These are phyloP conservation scores for Ascoidea tarda DNA, from an alignment of 805 yeast genomes.

Conservation along the genomic window DNA sequence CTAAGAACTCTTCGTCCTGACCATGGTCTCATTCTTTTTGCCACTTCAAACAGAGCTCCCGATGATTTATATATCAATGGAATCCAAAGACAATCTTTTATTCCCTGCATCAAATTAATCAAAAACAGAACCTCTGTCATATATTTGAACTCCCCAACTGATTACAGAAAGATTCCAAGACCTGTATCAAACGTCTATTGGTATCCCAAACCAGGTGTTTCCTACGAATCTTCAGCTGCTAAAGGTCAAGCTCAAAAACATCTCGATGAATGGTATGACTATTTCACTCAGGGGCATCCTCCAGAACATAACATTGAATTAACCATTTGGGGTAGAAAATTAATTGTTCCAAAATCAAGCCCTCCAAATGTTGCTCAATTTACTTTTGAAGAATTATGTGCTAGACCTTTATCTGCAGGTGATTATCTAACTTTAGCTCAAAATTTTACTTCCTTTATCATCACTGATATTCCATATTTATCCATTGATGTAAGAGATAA, in stretches of 20 bases:
- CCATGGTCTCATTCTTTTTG: slow-evolving; percentile 78
- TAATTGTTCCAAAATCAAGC: slow-evolving; percentile 61
- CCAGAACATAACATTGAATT: slow-evolving; percentile 22
- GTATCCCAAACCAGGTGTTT: slow-evolving; percentile 51
- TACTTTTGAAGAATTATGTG: slow-evolving; percentile 78
- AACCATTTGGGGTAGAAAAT: slow-evolving; percentile 76
- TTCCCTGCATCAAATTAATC: slow-evolving; percentile 80
- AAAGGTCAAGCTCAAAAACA: slow-evolving; percentile 42
- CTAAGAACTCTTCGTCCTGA: slow-evolving; percentile 52
- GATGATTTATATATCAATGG: slow-evolving; percentile 90
- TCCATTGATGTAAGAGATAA: slow-evolving; percentile 68
- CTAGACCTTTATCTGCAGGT: slow-evolving; percentile 80
- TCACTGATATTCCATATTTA: slow-evolving; percentile 85
- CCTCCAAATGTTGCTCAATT: slow-evolving; percentile 82
- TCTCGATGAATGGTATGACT: slow-evolving; percentile 62
- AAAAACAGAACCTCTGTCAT: slow-evolving; percentile 65
- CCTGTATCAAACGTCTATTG: slow-evolving; percentile 74
- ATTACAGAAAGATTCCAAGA: slow-evolving; percentile 78
- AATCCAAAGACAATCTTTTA: slow-evolving; percentile 78
- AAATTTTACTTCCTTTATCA: slow-evolving; percentile 61
- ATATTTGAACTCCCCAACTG: slow-evolving; percentile 80
- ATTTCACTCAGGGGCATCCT: slow-evolving; percentile 52
- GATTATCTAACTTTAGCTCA: slow-evolving; percentile 80
- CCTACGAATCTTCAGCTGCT: slow-evolving; percentile 36
- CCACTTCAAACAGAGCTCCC: slow-evolving; percentile 92